phyloP scores from a whole-genome alignment of 306 rosid genomes.

The Trichosanthes cucumerina region DNA sequence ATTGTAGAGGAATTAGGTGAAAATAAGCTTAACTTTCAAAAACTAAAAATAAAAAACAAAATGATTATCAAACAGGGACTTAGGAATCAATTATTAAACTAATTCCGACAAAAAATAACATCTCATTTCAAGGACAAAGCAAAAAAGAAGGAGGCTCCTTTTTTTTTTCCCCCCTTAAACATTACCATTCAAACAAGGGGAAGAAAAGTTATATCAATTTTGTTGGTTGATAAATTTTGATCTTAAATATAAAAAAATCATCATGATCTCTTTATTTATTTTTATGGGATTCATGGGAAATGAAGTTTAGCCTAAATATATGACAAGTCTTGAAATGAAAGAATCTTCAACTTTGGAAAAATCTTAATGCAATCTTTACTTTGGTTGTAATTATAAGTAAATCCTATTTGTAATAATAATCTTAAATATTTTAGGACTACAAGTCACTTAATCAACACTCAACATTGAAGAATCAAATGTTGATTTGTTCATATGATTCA shows the following conservation, averaged over 20 bases:
- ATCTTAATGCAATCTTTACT: not conserved
- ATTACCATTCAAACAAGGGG: not conserved
- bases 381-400: not conserved
- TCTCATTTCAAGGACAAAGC: too few relatives aligned
- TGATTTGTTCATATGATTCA: slow-evolving; percentile 4
- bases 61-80: too few relatives aligned
- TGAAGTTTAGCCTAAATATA: not conserved
- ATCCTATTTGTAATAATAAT: not conserved
- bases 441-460: slow-evolving; percentile 7
- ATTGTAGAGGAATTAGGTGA: too few relatives aligned
- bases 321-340: not conserved
- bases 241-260: not conserved
- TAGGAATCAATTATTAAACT: too few relatives aligned
- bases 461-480: slow-evolving; percentile 4
- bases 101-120: not conserved
- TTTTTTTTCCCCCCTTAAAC: too few relatives aligned
- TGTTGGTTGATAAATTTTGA: not conserved
- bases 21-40: too few relatives aligned
- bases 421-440: not conserved
- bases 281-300: not conserved
- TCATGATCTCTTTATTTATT: not conserved
- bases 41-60: too few relatives aligned
- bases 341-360: not conserved
- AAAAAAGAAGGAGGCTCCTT: too few relatives aligned
- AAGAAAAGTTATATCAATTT: not conserved